Percentiles rank a stretch among this genome's conserved stretches.
Evolutionary conservation across 2,329 filamentous ascomycete genomes (phyloP).

Genomic region (Hypoxylon sp.): DNA sequence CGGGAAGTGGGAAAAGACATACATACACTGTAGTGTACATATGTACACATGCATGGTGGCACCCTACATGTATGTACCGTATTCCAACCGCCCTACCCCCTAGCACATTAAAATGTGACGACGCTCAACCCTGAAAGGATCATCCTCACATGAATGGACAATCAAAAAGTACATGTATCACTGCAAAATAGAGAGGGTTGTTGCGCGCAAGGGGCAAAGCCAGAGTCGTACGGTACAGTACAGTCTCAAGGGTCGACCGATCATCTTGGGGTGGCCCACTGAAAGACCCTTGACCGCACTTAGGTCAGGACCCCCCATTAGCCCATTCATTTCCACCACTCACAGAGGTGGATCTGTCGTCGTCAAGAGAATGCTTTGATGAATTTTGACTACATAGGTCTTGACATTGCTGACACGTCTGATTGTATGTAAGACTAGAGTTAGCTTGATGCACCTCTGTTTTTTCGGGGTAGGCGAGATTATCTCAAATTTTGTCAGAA

Average conservation of each 20-base stretch:
- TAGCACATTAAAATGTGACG: slow-evolving; percentile 37
- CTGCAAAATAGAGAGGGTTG: slow-evolving; percentile 13
- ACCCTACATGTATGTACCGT: too few species aligned
- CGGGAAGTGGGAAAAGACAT: slow-evolving; percentile 6
- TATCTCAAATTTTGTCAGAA: slow-evolving; percentile 36
- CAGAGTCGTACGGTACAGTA: slow-evolving; percentile 38
- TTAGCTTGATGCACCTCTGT: slow-evolving; percentile 28
- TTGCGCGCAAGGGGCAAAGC: slow-evolving; percentile 36
- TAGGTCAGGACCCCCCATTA: slow-evolving; percentile 13
- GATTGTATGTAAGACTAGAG: slow-evolving; percentile 39
- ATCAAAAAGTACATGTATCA: slow-evolving; percentile 33
- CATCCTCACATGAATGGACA: slow-evolving; percentile 33
- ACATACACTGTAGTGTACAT: slow-evolving; percentile 6
- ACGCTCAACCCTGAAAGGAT: slow-evolving; percentile 38
- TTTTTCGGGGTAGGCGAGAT: slow-evolving; percentile 45
- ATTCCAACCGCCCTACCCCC: slow-evolving; percentile 31
- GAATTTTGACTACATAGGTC: slow-evolving; percentile 15
- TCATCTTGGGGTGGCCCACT: slow-evolving; percentile 35
- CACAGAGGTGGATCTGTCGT: slow-evolving; percentile 15
- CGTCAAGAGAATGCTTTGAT: slow-evolving; percentile 29
- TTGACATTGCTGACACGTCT: slow-evolving; percentile 40
- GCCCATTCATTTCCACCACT: slow-evolving; percentile 31
- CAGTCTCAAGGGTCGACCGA: slow-evolving; percentile 38
- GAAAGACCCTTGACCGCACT: slow-evolving; percentile 31
- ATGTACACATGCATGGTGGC: slow-evolving; percentile 6